A percentile compares a stretch with the other conserved stretches of the same genome.
phyloP scores from a whole-genome alignment of 495 filamentous ascomycete genomes.

The Penicillium chermesinum region DNA sequence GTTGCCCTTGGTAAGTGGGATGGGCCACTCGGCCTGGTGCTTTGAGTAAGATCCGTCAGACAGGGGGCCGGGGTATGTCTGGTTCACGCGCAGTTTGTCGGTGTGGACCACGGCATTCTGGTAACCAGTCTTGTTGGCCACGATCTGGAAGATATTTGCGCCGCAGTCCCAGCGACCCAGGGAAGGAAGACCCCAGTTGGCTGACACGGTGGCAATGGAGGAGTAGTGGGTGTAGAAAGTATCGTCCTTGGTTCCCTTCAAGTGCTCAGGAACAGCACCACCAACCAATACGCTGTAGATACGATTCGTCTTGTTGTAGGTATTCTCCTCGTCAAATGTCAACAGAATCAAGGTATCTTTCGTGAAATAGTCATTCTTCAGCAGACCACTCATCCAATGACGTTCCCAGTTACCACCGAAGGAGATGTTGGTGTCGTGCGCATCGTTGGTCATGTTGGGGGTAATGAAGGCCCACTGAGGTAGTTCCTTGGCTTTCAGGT shows the following conservation, averaged over 20 bases:
- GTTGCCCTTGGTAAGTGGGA: constrained; percentile 33
- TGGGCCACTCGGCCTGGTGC: constrained; percentile 36
- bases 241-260: constrained; percentile 57
- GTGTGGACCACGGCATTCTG: constrained; percentile 46
- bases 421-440: constrained; percentile 62
- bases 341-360: constrained; percentile 40
- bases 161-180: constrained; percentile 68
- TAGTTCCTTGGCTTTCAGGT: constrained; percentile 50
- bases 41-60: constrained; percentile 25
- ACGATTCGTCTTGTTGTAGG: constrained; percentile 24
- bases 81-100: constrained; percentile 39
- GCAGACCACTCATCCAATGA: constrained; percentile 54
- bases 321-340: constrained; percentile 62
- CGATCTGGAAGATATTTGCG: constrained; percentile 61
- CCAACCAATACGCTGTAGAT: constrained; percentile 53
- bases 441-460: constrained; percentile 71
- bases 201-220: constrained; percentile 57
- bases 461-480: constrained; percentile 74
- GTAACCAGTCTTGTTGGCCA: constrained; percentile 56
- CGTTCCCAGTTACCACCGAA: constrained; percentile 55
- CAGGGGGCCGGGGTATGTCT: constrained; percentile 43
- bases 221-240: constrained; percentile 73
- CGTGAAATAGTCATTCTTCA: constrained; percentile 61
- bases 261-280: constrained; percentile 51
- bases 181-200: constrained; percentile 64